phyloP scores from a whole-genome alignment of 371 early-diverging fungal genomes.

The Smittium mucronatum region DNA sequence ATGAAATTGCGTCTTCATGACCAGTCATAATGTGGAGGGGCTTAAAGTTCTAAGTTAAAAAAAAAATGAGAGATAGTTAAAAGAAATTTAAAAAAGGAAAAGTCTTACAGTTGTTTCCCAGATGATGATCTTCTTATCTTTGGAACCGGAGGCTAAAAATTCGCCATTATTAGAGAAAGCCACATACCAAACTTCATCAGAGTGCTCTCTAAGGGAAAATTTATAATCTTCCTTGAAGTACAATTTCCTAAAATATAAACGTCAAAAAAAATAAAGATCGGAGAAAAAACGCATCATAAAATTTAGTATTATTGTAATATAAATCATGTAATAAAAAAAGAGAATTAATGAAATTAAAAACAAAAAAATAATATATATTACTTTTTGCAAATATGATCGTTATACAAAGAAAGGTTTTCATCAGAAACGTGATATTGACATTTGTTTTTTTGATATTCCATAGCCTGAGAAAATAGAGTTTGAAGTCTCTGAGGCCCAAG shows the following conservation, averaged over 20 bases:
- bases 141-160: constrained; percentile 79
- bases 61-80: background rate
- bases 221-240: constrained; percentile 33
- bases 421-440: constrained; percentile 76
- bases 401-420: constrained; percentile 18
- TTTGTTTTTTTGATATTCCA: constrained; percentile 50
- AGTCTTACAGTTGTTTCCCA: constrained; percentile 61
- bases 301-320: too few species aligned
- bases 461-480: constrained; percentile 65
- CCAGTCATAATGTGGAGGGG: constrained; percentile 23
- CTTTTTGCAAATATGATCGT: constrained; percentile 34
- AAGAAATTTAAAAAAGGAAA: constrained; percentile 1
- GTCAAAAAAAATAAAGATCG: background rate
- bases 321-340: background rate
- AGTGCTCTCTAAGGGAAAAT: constrained; percentile 58
- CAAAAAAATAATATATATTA: background rate
- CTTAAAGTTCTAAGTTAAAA: background rate
- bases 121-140: constrained; percentile 71
- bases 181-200: constrained; percentile 92
- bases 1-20: constrained; percentile 52
- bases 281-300: background rate
- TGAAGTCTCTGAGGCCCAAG: constrained; percentile 72
- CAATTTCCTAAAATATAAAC: constrained; percentile 1
- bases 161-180: constrained; percentile 75
- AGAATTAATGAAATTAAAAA: background rate